Conservation (phyloP, 306 rosid species). For the Cicer judaicum region DNA sequence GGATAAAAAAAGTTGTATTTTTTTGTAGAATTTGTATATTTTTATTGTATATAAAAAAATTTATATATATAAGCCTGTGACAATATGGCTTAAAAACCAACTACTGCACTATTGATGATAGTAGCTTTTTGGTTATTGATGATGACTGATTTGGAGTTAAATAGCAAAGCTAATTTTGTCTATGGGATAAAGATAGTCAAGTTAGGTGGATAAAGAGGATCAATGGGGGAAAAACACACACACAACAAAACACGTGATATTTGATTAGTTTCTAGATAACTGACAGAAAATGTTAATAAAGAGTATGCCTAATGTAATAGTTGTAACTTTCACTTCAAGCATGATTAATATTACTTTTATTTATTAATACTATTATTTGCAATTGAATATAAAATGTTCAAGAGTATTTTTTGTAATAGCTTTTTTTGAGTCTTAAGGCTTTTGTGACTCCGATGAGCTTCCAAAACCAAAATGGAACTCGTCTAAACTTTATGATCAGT, state of each 20-base stretch:
- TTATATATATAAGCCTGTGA: too few species aligned
- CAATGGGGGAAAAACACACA: background rate
- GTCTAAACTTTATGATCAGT: too few species aligned
- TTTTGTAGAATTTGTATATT: too few species aligned
- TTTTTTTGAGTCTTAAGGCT: too few species aligned
- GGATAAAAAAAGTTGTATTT: too few species aligned
- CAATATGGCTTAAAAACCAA: too few species aligned
- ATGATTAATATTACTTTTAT: too few species aligned
- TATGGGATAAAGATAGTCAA: slow-evolving; percentile 7
- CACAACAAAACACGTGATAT: background rate
- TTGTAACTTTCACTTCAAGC: background rate
- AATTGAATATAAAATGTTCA: too few species aligned
- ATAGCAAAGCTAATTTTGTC: background rate
- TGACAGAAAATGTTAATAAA: slow-evolving; percentile 6
- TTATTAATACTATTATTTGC: background rate
- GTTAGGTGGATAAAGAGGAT: slow-evolving; percentile 1
- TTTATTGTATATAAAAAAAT: too few species aligned
- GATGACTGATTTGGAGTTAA: background rate
- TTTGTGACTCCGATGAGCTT: too few species aligned
- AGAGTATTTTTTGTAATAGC: too few species aligned
- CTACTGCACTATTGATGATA: background rate
- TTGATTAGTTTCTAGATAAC: background rate
- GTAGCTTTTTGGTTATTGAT: slow-evolving; percentile 3
- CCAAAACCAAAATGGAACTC: too few species aligned
- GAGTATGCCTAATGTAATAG: background rate